Base-by-base conservation (phyloP, 2,329 filamentous ascomycete species). In the Nothophoma quercina region DNA sequence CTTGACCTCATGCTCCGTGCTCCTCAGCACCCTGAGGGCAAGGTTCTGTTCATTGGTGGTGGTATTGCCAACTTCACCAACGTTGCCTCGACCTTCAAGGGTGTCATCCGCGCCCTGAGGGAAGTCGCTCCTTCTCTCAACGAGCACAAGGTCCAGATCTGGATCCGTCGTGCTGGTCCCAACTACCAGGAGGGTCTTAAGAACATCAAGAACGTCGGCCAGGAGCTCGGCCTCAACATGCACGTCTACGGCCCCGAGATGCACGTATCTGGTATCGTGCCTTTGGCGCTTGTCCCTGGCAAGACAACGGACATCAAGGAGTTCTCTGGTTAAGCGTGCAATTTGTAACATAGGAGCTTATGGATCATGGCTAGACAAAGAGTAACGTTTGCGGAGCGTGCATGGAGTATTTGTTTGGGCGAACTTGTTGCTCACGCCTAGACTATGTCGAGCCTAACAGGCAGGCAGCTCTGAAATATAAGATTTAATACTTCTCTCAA, bases 41-140 rank as follows among this genome's bases (percentile, higher is more conserved):
- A 98, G 86, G 91, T 99, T 46, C 88, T 99, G 63, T 99, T 99
- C 86, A 98, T 99, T 66, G 95, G 95, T 78, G 95, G 95, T 82
- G 95, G 95, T 85, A 99, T 99, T 85, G 95, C 95, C 85, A 99
- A 99, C 89, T 99, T 99, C 84, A 99, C 95, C 84, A 99, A 98
- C 81, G 95, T 99, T 48, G 95, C 95, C 56, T 95, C 90, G 69
- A 99, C 95, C 62, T 99, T 99, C 89, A 99, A 99, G 87, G 95
- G 95, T 83, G 93, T 99, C 78, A 99, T 99, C 77, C 89, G 91
- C 68, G 95, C 95, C 55, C 86, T 99, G 63, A 88, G 93, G 64
- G 95, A 98, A 80, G 92, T 93, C 67, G 85, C 93, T 56, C 87
- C 87, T 60, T 84, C 88, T 61, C 86, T 99, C 66, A 86, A 87